Evolutionary conservation across 2,329 filamentous ascomycete genomes (phyloP), one percentile per base, ranked within the genome.

Genomic region (Colletotrichum siamense): DNA sequence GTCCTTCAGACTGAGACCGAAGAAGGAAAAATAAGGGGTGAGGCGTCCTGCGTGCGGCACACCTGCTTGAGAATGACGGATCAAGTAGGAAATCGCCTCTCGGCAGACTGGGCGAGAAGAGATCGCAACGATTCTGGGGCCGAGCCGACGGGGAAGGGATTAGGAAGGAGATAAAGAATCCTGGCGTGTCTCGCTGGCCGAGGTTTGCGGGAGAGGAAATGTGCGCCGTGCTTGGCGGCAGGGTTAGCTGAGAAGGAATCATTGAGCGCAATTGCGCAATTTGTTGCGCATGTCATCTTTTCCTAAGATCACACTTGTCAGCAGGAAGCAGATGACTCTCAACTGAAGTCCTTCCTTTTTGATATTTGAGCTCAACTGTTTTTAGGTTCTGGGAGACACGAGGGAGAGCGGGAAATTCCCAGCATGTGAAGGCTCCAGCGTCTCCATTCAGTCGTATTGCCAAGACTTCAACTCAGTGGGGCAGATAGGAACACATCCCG

Each of bases 141-240:
- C 49, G 61, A 32, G 68, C 34, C 49, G 65, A 26, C 13, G 24
- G 24, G 30, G 36, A 34, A 32, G 30, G 30, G 30, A 75, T 62
- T 55, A 68, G 69, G 73, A 73, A 73, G 73, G 73, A 75, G 69
- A 73, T 57, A 44, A 61, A 34, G 16, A 13, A 67, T 18, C 49
- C 66, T 18, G 64, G 64, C 44, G 13, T 34, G 52, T 30, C 52
- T 18, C 61, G 49, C 24, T 26, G 66, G 39, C 34, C 32, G 32
- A 34, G 63, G 18, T 10, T 44, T 64, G 61, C 61, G 28, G 36
- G 24, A 9, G 22, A 69, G 34, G 36, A 22, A 59, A 18, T 26
- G 5, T 36, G n/a, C 22, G 16, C 36, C 52, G 26, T 22, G 22
- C 32, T 15, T 24, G 30, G 9, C 63, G 57, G 8, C 57, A 59